A percentile compares a stretch with the other conserved stretches of the same genome.
Evolutionary conservation across 176 grass and related monocot species (phyloP).

Genomic region (Oryza glumipatula): DNA sequence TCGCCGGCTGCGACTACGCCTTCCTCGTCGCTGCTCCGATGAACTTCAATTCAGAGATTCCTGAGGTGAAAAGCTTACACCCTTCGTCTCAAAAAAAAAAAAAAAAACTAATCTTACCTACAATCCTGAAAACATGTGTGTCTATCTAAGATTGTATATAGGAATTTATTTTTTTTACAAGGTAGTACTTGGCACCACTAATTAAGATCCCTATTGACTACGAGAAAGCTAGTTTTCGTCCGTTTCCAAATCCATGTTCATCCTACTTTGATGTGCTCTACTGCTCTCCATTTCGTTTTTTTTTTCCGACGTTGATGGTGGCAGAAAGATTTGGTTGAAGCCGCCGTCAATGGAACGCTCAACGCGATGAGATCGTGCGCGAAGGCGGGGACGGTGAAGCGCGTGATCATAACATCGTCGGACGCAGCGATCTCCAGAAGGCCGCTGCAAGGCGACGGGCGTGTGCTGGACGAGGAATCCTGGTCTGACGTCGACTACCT

Average conservation of each 20-base stretch:
- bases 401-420: slow-evolving; percentile 70
- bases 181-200: background rate
- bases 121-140: too few species aligned
- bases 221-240: too few species aligned
- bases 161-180: too few species aligned
- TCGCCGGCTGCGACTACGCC: slow-evolving; percentile 52
- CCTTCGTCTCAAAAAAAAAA: too few species aligned
- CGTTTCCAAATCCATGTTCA: too few species aligned
- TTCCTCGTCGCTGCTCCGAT: slow-evolving; percentile 80
- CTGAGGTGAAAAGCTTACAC: slow-evolving; percentile 42
- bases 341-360: slow-evolving; percentile 39
- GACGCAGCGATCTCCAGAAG: slow-evolving; percentile 33
- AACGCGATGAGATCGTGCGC: slow-evolving; percentile 70
- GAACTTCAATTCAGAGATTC: slow-evolving; percentile 39
- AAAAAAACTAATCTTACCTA: too few species aligned
- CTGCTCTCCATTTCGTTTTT: too few species aligned
- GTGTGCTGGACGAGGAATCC: slow-evolving; percentile 60
- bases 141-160: too few species aligned
- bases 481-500: slow-evolving; percentile 75
- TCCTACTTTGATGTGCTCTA: too few species aligned
- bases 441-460: slow-evolving; percentile 37
- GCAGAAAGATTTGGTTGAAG: slow-evolving; percentile 66
- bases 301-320: background rate
- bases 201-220: too few species aligned
- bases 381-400: slow-evolving; percentile 54